These are phyloP conservation scores for Neurospora sp. DNA, from an alignment of 495 filamentous ascomycete species.

Conservation along the genomic window DNA sequence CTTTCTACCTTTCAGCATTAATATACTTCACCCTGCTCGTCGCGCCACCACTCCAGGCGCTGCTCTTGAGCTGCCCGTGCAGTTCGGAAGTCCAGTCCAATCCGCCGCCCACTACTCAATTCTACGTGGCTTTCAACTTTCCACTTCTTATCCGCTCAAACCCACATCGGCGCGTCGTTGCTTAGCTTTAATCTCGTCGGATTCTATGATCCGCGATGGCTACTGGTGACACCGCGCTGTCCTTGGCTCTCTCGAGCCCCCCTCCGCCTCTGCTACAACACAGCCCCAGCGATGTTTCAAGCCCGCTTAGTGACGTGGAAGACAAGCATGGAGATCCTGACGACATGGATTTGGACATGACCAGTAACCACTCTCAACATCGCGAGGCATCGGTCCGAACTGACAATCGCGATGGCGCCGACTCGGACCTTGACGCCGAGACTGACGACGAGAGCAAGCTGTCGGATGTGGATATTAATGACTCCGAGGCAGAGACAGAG, in stretches of 20 bases:
- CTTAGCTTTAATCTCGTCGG: background rate
- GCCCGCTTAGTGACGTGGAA: slow-evolving; percentile 87
- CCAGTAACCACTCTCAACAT: background rate
- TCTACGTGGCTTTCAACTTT: slow-evolving; percentile 17
- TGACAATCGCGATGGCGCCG: slow-evolving; percentile 18
- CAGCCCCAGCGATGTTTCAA: slow-evolving; percentile 35
- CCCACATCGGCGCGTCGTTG: slow-evolving; percentile 8
- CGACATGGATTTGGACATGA: slow-evolving; percentile 34
- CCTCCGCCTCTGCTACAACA: slow-evolving; percentile 28
- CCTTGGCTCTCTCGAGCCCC: slow-evolving; percentile 35
- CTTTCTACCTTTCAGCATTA: background rate
- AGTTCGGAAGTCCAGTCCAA: slow-evolving; percentile 5
- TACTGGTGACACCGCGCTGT: slow-evolving; percentile 33
- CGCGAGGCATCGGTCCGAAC: background rate
- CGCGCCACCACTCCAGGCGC: slow-evolving; percentile 8
- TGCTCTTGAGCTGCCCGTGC: slow-evolving; percentile 13
- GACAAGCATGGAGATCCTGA: slow-evolving; percentile 49
- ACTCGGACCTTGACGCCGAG: slow-evolving; percentile 21
- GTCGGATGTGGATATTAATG: slow-evolving; percentile 55
- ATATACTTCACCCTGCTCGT: background rate
- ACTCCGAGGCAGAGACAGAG: slow-evolving; percentile 98
- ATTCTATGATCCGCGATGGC: slow-evolving; percentile 29
- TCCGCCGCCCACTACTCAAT: slow-evolving; percentile 5
- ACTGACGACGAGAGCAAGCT: slow-evolving; percentile 29
- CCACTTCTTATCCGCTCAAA: slow-evolving; percentile 6